Base-by-base conservation (phyloP, 2,329 filamentous ascomycete species). In the Diaporthe ilicicola region DNA sequence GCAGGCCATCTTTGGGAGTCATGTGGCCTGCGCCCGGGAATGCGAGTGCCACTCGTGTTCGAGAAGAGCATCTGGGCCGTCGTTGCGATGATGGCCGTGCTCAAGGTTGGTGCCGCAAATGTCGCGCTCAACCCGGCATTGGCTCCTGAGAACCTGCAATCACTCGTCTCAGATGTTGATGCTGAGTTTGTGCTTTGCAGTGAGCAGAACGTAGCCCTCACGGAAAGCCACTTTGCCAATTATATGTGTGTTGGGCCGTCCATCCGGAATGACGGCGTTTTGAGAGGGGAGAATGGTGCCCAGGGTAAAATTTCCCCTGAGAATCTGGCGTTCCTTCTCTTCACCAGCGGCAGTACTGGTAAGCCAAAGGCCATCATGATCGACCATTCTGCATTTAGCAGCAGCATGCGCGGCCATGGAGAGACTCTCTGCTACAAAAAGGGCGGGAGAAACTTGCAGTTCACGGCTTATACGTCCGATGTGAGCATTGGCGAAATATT, bases 401-500 rank as follows among this genome's bases (percentile, higher is more conserved):
- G 44, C 27, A 46, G 37, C 6, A 42, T 61, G 34, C 56, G 56
- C 37, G 34, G 42, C 19, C 56, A 61, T 7, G 37, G 37, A 1
- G 56, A 61, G 37, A 61, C 56, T 9, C 22, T 76, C 42, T 32
- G 67, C 53, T 75, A 81, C 42, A 72, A 69, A 27, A 54, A 70
- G 2, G 68, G 68, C 12, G 78, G 77, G 0, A 75, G 81, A n/a
- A 75, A 77, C 2, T 69, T 82, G 0, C 80, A 81, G 27, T 81
- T 81, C 37, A 76, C 79, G 2, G 74, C 80, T 0, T 77, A 76
- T 19, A 76, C 75, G 0, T 81, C 81, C 46, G 80, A 81, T 39
- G 77, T 76, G 5, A 75, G 74, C 67, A 77, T 80, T 9, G 69
- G 51, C 1, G 75, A 77, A 27, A 53, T 76, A 1, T 68, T 73